A percentile compares a stretch with the other conserved stretches of the same genome.
Evolutionary conservation across 202 grass and related monocot genomes (phyloP).

Genomic region (Eragrostis tef): DNA sequence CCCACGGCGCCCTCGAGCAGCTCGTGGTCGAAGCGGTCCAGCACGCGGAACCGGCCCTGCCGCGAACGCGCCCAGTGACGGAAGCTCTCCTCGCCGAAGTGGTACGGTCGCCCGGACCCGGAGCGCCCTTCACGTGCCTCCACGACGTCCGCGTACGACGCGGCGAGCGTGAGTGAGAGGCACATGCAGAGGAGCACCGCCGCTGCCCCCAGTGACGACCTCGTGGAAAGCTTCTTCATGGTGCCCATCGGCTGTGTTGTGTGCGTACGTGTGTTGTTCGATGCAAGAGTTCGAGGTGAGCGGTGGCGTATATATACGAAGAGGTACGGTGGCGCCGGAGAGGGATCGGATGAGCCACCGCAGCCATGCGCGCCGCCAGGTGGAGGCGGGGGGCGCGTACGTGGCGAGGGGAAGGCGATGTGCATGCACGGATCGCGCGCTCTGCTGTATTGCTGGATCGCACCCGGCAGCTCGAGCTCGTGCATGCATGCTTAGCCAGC

Average conservation of each 20-base stretch:
- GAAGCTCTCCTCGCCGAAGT: constrained; percentile 65
- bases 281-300: constrained; percentile 23
- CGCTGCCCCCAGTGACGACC: not conserved
- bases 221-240: constrained; percentile 11
- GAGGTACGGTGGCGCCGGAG: not conserved
- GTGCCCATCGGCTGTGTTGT: not conserved
- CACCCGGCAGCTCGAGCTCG: not conserved
- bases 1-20: constrained; percentile 55
- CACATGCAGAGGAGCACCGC: constrained; percentile 1
- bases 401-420: constrained; percentile 45
- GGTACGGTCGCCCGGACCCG: constrained; percentile 49
- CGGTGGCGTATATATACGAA: constrained; percentile 29
- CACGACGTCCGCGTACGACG: constrained; percentile 16
- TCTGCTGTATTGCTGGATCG: not conserved
- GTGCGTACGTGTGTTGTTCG: not conserved
- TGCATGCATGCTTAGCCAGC: not conserved
- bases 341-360: not conserved
- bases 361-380: constrained; percentile 51
- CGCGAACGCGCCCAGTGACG: constrained; percentile 34
- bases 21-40: constrained; percentile 55
- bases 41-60: constrained; percentile 56
- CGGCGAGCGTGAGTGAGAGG: not conserved
- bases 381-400: constrained; percentile 36
- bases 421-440: not conserved
- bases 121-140: not conserved